Conservation (phyloP, 1,139 yeast species). For the Pneumocystis murina region DNA sequence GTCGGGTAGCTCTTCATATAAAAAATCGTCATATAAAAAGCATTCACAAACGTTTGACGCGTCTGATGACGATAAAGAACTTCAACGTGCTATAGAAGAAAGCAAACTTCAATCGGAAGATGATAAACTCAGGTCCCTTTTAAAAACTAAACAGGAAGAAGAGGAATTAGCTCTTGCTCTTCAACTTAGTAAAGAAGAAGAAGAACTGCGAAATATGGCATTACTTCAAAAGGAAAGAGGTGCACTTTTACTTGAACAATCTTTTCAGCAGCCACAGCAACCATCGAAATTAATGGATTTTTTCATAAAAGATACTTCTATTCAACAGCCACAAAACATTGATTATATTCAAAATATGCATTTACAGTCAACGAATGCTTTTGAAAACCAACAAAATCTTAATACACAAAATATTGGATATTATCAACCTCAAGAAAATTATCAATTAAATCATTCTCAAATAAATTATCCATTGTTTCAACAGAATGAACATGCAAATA, state of each 20-base stretch:
- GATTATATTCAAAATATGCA: constrained; percentile 8
- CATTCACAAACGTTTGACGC: constrained; percentile 3
- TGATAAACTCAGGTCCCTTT: constrained; percentile 48
- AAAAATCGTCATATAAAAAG: constrained; percentile 2
- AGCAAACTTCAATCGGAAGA: constrained; percentile 74
- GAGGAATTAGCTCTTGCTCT: constrained; percentile 71
- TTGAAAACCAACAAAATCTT: not conserved
- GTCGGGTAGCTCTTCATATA: not conserved
- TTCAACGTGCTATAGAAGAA: constrained; percentile 70
- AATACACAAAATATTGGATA: constrained; percentile 17
- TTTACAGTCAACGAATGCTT: constrained; percentile 20
- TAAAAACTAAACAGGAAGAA: constrained; percentile 29
- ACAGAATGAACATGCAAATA: constrained; percentile 46
- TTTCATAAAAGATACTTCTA: constrained; percentile 16
- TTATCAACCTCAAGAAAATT: constrained; percentile 24
- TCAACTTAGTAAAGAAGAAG: constrained; percentile 75
- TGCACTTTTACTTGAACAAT: constrained; percentile 22
- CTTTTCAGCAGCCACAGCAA: constrained; percentile 27
- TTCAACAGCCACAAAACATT: constrained; percentile 14
- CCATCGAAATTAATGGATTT: constrained; percentile 50
- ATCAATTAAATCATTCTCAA: constrained; percentile 30
- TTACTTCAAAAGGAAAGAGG: constrained; percentile 22
- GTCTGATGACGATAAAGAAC: constrained; percentile 57
- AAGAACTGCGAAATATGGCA: constrained; percentile 30
- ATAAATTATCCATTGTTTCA: constrained; percentile 37